These are phyloP conservation scores for Ophiostoma ips DNA, from an alignment of 2,329 filamentous ascomycete species.

Conservation along the genomic window DNA sequence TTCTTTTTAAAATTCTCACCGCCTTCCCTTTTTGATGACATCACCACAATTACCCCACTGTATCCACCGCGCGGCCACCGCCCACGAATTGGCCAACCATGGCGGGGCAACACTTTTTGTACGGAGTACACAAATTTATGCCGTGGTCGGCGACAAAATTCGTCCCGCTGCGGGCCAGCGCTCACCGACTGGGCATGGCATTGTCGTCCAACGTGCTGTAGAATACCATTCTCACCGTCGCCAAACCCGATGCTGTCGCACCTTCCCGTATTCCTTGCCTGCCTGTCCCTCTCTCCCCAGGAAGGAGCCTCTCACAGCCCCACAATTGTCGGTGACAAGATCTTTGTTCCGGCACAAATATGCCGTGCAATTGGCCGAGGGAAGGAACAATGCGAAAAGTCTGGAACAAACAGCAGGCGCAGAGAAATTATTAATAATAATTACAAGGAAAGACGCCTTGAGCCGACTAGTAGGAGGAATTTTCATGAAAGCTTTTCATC, in stretches of 20 bases:
- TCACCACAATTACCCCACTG: neutral
- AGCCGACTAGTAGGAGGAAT: slow-evolving; percentile 6
- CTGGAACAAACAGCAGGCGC: slow-evolving; percentile 1
- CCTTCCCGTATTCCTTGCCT: neutral
- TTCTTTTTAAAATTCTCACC: neutral
- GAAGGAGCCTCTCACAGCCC: neutral
- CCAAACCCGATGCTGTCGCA: neutral
- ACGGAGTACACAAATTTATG: too few species aligned
- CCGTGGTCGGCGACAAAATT: too few species aligned
- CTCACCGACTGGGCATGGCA: neutral
- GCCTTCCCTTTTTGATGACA: slow-evolving; percentile 2
- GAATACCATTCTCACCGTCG: neutral
- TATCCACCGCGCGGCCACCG: neutral
- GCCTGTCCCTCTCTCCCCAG: neutral
- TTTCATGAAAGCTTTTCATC: slow-evolving; percentile 7
- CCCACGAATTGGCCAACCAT: slow-evolving; percentile 9
- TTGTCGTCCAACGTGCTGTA: neutral
- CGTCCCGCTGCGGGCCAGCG: neutral
- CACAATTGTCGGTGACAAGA: too few species aligned
- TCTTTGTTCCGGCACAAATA: slow-evolving; percentile 1
- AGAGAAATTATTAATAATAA: neutral
- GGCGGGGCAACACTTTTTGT: slow-evolving; percentile 2
- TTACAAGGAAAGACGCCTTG: neutral
- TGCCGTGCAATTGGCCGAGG: neutral
- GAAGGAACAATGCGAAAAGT: neutral